Percentiles rank a stretch among this genome's conserved stretches.
Evolutionary conservation across 2,329 filamentous ascomycete genomes (phyloP).

Genomic region (Epicoccum nigrum): DNA sequence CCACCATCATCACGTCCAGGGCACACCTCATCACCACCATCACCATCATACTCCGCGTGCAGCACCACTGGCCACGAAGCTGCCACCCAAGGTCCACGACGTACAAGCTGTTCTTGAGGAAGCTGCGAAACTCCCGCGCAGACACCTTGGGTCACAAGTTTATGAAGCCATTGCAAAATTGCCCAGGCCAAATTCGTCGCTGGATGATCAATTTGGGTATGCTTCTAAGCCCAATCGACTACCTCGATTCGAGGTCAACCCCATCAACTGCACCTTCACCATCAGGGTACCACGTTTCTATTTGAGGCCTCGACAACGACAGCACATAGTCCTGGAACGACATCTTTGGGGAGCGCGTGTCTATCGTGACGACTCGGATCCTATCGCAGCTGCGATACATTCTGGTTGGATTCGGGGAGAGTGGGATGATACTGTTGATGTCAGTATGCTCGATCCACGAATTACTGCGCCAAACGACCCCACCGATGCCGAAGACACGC

Average conservation of each 20-base stretch:
- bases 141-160: slow-evolving; percentile 82
- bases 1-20: slow-evolving; percentile 50
- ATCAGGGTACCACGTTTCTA: slow-evolving; percentile 84
- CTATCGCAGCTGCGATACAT: slow-evolving; percentile 91
- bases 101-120: slow-evolving; percentile 68
- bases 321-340: slow-evolving; percentile 80
- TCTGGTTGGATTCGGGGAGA: slow-evolving; percentile 90
- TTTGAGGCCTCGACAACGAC: slow-evolving; percentile 70
- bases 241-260: slow-evolving; percentile 76
- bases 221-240: slow-evolving; percentile 71
- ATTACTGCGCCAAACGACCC: slow-evolving; percentile 53
- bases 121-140: slow-evolving; percentile 72
- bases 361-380: slow-evolving; percentile 95
- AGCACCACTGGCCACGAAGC: slow-evolving; percentile 55
- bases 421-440: slow-evolving; percentile 80
- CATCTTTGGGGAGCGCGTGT: slow-evolving; percentile 93
- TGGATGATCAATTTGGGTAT: slow-evolving; percentile 63
- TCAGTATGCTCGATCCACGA: slow-evolving; percentile 66
- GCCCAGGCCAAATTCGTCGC: slow-evolving; percentile 48
- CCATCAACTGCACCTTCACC: slow-evolving; percentile 84
- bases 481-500: slow-evolving; percentile 51
- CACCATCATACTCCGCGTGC: slow-evolving; percentile 38
- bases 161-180: slow-evolving; percentile 72
- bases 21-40: slow-evolving; percentile 42
- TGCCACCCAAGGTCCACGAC: slow-evolving; percentile 67